Base-by-base conservation (phyloP, 2,329 filamentous ascomycete species). In the Cladosporium austrohemisphaericum region DNA sequence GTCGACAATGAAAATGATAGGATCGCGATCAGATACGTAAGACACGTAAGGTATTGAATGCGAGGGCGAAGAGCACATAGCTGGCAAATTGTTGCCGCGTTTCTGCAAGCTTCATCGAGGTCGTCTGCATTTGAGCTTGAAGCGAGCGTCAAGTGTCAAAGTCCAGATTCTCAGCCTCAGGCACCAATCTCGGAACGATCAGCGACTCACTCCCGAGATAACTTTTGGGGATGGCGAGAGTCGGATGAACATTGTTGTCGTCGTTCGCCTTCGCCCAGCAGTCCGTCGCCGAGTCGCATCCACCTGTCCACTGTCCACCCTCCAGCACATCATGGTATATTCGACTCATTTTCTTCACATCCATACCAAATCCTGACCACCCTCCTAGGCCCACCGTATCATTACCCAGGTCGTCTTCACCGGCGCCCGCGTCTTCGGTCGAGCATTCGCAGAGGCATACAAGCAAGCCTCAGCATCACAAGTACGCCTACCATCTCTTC, bases 401-500 rank as follows among this genome's bases (percentile, higher is more conserved):
- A 85, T 98, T 75, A 88, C 88, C 55, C 88, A 94, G 74, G 90
- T 95, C 72, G 83, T 96, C 72, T 70, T 97, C 59, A 90, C 89
- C 64, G 92, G 92, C 75, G 81, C 84, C 55, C 88, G 93, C 62
- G 93, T 97, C 60, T 82, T 98, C 68, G 90, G 91, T 57, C 88
- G 91, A 60, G 91, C 93, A 62, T 93, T 97, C 68, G 76, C 84
- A 63, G 93, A 96, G 74, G 93, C 93, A 58, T 98, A 94, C 76
- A 90, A 88, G 69, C 93, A 98, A 76, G 93, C 93, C 41, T 83
- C 89, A 52, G 92, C 92, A 26, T 86, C 90, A 3, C 63, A 65
- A 55, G 60, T 63, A 51, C 22, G n/a, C n/a, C 4, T 20, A 23
- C 19, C 20, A n/a, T 25, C 36, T 11, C 20, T 20, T 14, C 19